These are phyloP conservation scores for Phoma sp. DNA, from an alignment of 2,329 filamentous ascomycete species.

Conservation along the genomic window DNA sequence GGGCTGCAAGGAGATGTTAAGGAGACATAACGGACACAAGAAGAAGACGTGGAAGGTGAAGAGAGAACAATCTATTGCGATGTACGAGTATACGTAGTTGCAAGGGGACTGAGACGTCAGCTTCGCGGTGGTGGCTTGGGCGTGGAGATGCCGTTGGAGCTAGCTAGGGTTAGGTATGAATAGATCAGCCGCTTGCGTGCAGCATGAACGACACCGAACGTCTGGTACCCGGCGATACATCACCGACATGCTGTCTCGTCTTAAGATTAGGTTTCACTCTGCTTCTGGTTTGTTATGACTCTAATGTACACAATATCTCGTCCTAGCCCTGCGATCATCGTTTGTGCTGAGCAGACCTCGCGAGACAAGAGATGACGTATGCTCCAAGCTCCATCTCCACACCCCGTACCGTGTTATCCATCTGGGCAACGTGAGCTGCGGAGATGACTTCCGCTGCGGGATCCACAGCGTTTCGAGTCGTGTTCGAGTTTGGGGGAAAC, in stretches of 20 bases:
- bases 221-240: constrained; percentile 8
- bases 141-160: constrained; percentile 12
- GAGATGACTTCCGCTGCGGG: neutral
- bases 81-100: constrained; percentile 15
- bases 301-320: neutral
- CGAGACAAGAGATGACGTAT: constrained; percentile 1
- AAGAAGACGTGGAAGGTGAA: neutral
- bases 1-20: neutral
- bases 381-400: constrained; percentile 9
- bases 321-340: no score
- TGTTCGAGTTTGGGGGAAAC: neutral
- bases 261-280: neutral
- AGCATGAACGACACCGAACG: constrained; percentile 17
- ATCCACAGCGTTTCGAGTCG: neutral
- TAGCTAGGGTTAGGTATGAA: constrained; percentile 9
- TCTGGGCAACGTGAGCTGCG: constrained; percentile 6
- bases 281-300: neutral
- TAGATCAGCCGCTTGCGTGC: constrained; percentile 17
- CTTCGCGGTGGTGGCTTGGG: constrained; percentile 3
- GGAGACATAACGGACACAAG: constrained; percentile 4
- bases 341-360: neutral
- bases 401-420: constrained; percentile 14
- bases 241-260: neutral
- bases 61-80: constrained; percentile 8
- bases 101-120: constrained; percentile 7